A percentile compares a stretch with the other conserved stretches of the same genome.
Conservation (phyloP, 2,329 filamentous ascomycete species). For the Trichophyton benhamiae region DNA sequence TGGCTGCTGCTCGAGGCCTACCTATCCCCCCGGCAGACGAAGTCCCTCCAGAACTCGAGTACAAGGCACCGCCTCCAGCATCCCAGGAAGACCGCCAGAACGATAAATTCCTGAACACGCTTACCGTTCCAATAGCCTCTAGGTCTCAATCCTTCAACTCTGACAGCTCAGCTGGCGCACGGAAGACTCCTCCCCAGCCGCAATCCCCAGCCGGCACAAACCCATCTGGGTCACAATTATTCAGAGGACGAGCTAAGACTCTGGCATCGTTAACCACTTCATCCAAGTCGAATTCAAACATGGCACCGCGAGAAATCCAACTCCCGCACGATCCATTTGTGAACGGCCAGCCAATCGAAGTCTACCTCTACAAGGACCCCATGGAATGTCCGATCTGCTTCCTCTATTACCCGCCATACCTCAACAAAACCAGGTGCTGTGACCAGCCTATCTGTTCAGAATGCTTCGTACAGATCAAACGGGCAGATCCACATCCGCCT, state of each 20-base stretch:
- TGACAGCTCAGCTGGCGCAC: slow-evolving; percentile 54
- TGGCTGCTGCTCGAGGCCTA: slow-evolving; percentile 74
- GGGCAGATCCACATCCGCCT: slow-evolving; percentile 78
- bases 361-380: slow-evolving; percentile 83
- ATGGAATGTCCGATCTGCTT: slow-evolving; percentile 93
- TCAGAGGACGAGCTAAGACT: slow-evolving; percentile 79
- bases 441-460: slow-evolving; percentile 95
- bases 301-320: slow-evolving; percentile 63
- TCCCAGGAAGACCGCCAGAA: slow-evolving; percentile 38
- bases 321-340: slow-evolving; percentile 75
- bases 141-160: slow-evolving; percentile 69
- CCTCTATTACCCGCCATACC: slow-evolving; percentile 82
- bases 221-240: slow-evolving; percentile 43
- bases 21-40: slow-evolving; percentile 75
- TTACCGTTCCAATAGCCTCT: slow-evolving; percentile 68
- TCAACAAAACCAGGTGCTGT: slow-evolving; percentile 90
- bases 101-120: slow-evolving; percentile 52
- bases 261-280: slow-evolving; percentile 67
- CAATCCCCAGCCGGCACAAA: slow-evolving; percentile 41
- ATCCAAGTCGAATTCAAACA: slow-evolving; percentile 64
- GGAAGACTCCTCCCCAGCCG: slow-evolving; percentile 29
- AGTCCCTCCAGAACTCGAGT: slow-evolving; percentile 56
- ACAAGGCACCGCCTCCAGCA: slow-evolving; percentile 41
- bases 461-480: slow-evolving; percentile 97
- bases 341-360: slow-evolving; percentile 88